Base-by-base conservation (phyloP, 2,329 filamentous ascomycete genomes). In the Sphaceloma murrayae region DNA sequence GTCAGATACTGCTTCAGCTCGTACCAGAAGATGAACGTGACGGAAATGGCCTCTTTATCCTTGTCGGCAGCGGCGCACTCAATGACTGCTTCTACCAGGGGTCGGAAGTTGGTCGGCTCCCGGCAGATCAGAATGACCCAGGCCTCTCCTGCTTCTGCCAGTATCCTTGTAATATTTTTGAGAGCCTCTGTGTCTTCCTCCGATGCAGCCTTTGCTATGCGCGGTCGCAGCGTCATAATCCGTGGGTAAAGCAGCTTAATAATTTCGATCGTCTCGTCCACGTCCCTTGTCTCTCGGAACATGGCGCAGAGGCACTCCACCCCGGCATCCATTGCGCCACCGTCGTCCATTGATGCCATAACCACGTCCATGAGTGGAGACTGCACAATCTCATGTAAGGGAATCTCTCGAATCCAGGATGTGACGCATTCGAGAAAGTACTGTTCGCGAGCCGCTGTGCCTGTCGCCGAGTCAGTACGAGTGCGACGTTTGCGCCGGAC, bases 21-120 rank as follows among this genome's bases (percentile, higher is more conserved):
- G 60, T 93, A 96, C 91, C 91, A 98, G 67, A 98, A 96, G 53
- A 78, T 79, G 65, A 98, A 98, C 0, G 93, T 98, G 56, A 91
- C 79, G 44, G 86, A 85, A 51, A 98, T 87, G 3, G 88, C 86
- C 53, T 98, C 91, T 49, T 83, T 78, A 44, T 95, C 89, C 59
- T 79, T 80, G 62, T 98, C 91, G 53, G 83, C 76, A 8, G 82
- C 77, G 49, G 85, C 88, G 58, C 87, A 94, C 65, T 96, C 88
- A n/a, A 96, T 73, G 11, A 98, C 79, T 5, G 83, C 79, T 56
- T 95, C 87, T 8, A 98, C 89, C 4, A 98, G 71, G 8, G 77
- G 78, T 29, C 84, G 76, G 67, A 96, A 96, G 40, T 88, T 78
- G 10, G 67, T 63, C 0, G 91, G 86, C 55, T 94, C 73, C 38